Evolutionary conservation across 2,329 filamentous ascomycete species (phyloP).

Genomic region (Fusarium sororula): DNA sequence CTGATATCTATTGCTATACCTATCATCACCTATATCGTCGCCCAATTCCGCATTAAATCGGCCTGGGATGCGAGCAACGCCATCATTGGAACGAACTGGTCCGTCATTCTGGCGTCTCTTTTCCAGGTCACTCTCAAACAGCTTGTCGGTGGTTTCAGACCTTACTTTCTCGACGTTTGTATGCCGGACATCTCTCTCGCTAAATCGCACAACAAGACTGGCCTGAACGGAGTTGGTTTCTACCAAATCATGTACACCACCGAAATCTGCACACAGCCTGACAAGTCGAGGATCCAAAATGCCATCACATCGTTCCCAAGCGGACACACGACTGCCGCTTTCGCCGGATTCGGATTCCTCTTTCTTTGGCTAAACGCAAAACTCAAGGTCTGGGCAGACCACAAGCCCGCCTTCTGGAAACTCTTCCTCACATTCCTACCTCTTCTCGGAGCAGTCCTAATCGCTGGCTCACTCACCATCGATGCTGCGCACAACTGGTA

Average conservation of each 20-base stretch:
- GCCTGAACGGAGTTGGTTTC: conserved; percentile 60
- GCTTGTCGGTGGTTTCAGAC: conserved; percentile 70
- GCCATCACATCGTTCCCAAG: conserved; percentile 73
- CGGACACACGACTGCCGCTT: conserved; percentile 72
- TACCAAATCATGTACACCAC: conserved; percentile 70
- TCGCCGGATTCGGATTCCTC: conserved; percentile 70
- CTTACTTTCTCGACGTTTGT: conserved; percentile 72
- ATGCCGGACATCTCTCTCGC: conserved; percentile 62
- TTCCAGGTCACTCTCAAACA: conserved; percentile 74
- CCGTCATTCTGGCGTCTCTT: conserved; percentile 66
- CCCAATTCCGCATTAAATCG: conserved; percentile 66
- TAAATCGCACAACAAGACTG: conserved; percentile 51
- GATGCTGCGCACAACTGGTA: conserved; percentile 76
- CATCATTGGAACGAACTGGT: conserved; percentile 68
- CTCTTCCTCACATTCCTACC: conserved; percentile 66
- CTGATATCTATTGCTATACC: conserved; percentile 67
- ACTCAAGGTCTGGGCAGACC: conserved; percentile 74
- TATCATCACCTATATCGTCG: conserved; percentile 63
- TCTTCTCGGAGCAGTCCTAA: conserved; percentile 66
- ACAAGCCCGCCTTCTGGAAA: conserved; percentile 75
- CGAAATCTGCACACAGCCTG: conserved; percentile 66
- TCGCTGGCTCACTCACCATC: conserved; percentile 70
- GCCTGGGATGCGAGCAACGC: conserved; percentile 71
- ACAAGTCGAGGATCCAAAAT: conserved; percentile 65
- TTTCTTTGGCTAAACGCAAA: conserved; percentile 77